Base-by-base conservation (phyloP, 2,329 filamentous ascomycete genomes). In the Epichloe typhina region DNA sequence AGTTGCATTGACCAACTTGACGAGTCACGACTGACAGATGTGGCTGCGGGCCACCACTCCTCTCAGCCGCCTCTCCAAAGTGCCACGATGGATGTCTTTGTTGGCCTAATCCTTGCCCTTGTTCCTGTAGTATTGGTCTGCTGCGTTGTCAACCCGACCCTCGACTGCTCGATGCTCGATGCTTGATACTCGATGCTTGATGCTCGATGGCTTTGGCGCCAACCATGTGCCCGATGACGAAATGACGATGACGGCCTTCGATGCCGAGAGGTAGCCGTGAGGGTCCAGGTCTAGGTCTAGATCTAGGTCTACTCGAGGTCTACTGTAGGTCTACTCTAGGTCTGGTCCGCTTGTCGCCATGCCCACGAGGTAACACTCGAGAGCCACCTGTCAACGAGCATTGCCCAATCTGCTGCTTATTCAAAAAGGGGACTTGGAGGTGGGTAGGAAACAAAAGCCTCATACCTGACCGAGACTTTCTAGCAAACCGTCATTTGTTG, bases 401-500 rank as follows among this genome's bases (percentile, higher is more conserved):
- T 35, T 5, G 12, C 33, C 19, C 17, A 9, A 45, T 31, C 26
- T 31, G 21, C 26, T 33, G 42, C 7, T 45, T 17, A 9, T 21
- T 23, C 15, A 15, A 44, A 35, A 21, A 17, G 15, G 15, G 12
- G 12, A 26, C 33, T n/a, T 4, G 21, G 9, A 19, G 17, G 36
- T 11, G 9, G 31, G 19, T 41, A 50, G 15, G 48, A 19, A 35
- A 19, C 31, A 38, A 45, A 23, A 31, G 41, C 39, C 33, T 33
- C 41, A 40, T 38, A 6, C 41, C 17, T 45, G 48, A 36, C 41
- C 41, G 41, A 50, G 48, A 50, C 48, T 19, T 45, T 45, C 21
- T 31, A 15, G 35, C 41, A 45, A 47, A 26, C 41, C 13, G 12
- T 45, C 40, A 50, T 33, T 50, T 50, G 48, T 26, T 37, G 48